Evolutionary conservation across 192 early-diverging fungal genomes (phyloP).

Genomic region (Geosiphon pyriformis): DNA sequence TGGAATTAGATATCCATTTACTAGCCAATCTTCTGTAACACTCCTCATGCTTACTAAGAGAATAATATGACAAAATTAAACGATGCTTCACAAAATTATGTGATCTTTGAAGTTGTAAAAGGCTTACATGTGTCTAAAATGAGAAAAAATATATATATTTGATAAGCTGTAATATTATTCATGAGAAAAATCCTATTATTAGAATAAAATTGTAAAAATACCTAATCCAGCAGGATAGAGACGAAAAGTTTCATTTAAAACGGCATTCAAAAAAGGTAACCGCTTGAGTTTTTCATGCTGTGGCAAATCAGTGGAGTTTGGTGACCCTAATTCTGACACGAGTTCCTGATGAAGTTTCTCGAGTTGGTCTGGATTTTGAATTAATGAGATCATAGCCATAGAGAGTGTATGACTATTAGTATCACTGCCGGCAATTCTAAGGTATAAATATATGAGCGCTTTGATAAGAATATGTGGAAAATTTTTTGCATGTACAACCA

Average conservation of each 20-base stretch:
- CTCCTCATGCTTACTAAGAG: background rate
- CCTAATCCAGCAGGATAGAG: constrained; percentile 40
- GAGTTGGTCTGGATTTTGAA: constrained; percentile 27
- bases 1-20: constrained; percentile 19
- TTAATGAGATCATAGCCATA: constrained; percentile 28
- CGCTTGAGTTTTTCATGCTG: constrained; percentile 46
- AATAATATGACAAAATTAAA: background rate
- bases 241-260: constrained; percentile 54
- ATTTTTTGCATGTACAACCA: background rate
- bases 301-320: constrained; percentile 22
- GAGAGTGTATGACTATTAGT: constrained; percentile 27
- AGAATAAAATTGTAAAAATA: background rate
- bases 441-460: constrained; percentile 3
- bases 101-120: no score
- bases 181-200: no score
- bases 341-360: constrained; percentile 23
- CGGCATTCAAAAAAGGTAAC: constrained; percentile 48
- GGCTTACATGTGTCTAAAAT: no score
- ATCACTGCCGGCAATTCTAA: constrained; percentile 33
- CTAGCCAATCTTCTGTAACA: background rate
- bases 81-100: background rate
- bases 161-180: background rate
- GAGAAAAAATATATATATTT: background rate
- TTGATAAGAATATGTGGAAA: background rate
- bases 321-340: constrained; percentile 22